Conservation (phyloP, 306 rosid genomes). For the Fragaria iinumae region DNA sequence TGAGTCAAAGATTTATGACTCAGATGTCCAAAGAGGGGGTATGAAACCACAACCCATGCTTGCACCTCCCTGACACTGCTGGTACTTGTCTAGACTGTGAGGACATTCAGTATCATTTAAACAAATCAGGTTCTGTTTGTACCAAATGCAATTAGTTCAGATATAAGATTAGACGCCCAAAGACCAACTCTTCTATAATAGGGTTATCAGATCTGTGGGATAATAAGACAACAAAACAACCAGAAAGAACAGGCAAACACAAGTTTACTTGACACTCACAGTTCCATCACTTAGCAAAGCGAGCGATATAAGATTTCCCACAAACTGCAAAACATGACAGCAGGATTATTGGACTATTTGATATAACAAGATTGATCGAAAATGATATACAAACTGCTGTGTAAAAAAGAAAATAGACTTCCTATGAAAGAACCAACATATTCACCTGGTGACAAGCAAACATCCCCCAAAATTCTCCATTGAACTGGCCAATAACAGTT, state of each 20-base stretch:
- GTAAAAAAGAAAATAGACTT: neutral
- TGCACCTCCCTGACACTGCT: neutral
- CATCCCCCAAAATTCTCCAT: slow-evolving; percentile 89
- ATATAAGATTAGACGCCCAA: neutral
- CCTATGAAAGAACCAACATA: neutral
- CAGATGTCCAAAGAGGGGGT: neutral
- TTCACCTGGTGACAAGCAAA: slow-evolving; percentile 85
- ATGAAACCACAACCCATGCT: neutral
- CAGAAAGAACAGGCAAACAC: slow-evolving; percentile 6
- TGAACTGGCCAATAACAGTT: slow-evolving; percentile 81
- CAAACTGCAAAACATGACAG: slow-evolving; percentile 50
- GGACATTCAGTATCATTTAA: neutral
- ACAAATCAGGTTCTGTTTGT: neutral
- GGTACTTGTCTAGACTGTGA: neutral
- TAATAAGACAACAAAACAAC: neutral
- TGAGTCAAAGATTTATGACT: neutral
- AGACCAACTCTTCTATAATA: neutral
- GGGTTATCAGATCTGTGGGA: neutral
- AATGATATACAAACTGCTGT: slow-evolving; percentile 9
- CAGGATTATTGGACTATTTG: neutral
- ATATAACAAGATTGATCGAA: slow-evolving; percentile 7
- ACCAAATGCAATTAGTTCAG: neutral
- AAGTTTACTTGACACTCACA: slow-evolving; percentile 44
- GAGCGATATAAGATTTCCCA: slow-evolving; percentile 86
- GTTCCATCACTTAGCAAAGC: slow-evolving; percentile 60